Evolutionary conservation across 106 monocot genomes (phyloP).

Genomic region (Dioscorea alata): DNA sequence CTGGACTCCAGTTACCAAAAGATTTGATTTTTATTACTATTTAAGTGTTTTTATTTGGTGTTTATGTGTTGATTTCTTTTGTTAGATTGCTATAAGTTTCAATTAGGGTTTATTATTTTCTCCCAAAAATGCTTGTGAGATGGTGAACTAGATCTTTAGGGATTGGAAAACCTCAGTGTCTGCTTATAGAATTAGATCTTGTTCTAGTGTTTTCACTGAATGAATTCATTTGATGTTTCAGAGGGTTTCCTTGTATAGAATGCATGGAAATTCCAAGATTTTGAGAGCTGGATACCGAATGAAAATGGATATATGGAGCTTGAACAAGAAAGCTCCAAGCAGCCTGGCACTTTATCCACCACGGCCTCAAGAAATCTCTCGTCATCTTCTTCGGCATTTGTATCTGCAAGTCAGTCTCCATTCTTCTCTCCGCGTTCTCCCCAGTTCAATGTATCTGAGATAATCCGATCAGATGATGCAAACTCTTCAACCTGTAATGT

Average conservation of each 20-base stretch:
- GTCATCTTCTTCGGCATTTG: conserved; percentile 91
- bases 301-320: conserved; percentile 98
- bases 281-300: conserved; percentile 29
- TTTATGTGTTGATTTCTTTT: too few relatives aligned
- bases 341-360: conserved; percentile 39
- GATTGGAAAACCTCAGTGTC: too few relatives aligned
- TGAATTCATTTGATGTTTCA: conserved; percentile 6
- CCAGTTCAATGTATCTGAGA: conserved; percentile 18
- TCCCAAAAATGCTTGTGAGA: too few relatives aligned
- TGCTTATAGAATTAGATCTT: too few relatives aligned
- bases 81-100: too few relatives aligned
- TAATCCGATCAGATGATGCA: background rate
- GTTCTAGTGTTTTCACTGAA: background rate
- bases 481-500: conserved; percentile 11
- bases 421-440: conserved; percentile 88
- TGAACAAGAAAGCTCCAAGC: conserved; percentile 87
- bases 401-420: conserved; percentile 91
- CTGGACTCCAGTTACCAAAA: too few relatives aligned
- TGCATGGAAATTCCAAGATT: conserved; percentile 24
- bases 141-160: too few relatives aligned
- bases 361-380: conserved; percentile 59
- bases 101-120: too few relatives aligned
- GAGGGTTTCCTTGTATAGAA: conserved; percentile 11
- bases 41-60: too few relatives aligned
- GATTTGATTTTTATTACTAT: too few relatives aligned